Evolutionary conservation across 192 early-diverging fungal species (phyloP).

Genomic region (Coemansia sp.): DNA sequence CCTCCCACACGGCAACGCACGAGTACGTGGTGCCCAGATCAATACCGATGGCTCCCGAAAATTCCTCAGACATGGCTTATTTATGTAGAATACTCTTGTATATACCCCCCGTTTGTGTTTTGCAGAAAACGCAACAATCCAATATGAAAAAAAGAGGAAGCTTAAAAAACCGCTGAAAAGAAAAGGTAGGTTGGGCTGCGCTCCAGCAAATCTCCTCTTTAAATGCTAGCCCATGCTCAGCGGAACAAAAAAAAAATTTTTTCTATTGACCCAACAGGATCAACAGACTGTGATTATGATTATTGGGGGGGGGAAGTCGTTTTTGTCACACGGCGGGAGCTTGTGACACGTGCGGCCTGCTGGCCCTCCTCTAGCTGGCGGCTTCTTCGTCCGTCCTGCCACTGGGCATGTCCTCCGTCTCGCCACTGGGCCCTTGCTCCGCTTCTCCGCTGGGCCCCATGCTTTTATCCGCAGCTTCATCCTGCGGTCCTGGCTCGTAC

Average conservation of each 20-base stretch:
- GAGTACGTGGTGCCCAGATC: slow-evolving; percentile 98
- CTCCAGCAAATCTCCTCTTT: too few relatives aligned
- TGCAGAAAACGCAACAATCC: background rate
- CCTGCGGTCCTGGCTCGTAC: too few relatives aligned
- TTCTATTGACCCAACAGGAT: slow-evolving; percentile 24
- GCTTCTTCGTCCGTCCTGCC: background rate
- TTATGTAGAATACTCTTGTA: slow-evolving; percentile 5
- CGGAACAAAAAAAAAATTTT: slow-evolving; percentile 20
- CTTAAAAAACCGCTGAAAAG: background rate
- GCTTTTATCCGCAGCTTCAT: too few relatives aligned
- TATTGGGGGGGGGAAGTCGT: too few relatives aligned
- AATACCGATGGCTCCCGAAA: slow-evolving; percentile 81
- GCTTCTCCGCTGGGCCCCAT: background rate
- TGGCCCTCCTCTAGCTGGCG: background rate
- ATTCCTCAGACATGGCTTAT: slow-evolving; percentile 43
- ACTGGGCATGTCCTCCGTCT: background rate
- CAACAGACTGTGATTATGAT: background rate
- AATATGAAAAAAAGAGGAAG: background rate
- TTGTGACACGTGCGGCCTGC: background rate
- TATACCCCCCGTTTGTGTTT: background rate
- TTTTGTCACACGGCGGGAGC: too few relatives aligned
- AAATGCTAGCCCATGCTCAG: slow-evolving; percentile 1
- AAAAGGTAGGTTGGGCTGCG: background rate
- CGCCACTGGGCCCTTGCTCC: background rate
- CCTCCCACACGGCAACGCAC: slow-evolving; percentile 73